A percentile compares a stretch with the other conserved stretches of the same genome.
These are phyloP conservation scores for Marchantia paleacea DNA, from an alignment of 225 moss, liverwort and hornwort genomes.

Conservation along the genomic window DNA sequence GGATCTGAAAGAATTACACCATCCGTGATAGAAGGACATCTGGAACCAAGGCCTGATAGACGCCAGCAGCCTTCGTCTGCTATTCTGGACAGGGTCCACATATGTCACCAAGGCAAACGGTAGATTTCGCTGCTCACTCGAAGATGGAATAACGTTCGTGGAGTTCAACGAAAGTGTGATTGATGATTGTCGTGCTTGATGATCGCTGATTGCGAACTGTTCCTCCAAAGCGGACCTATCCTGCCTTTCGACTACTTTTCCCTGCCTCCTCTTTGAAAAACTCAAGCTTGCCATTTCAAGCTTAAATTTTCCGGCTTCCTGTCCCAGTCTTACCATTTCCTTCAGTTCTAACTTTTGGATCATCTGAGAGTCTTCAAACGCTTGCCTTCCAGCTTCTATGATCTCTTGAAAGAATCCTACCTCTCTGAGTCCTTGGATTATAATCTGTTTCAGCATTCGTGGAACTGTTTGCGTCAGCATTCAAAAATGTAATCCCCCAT, in stretches of 20 bases:
- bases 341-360: conserved; percentile 5
- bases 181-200: too few relatives aligned
- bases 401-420: conserved; percentile 14
- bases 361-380: not conserved
- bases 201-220: too few relatives aligned
- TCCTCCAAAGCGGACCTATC: too few relatives aligned
- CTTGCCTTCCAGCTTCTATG: conserved; percentile 4
- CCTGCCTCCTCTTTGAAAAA: not conserved
- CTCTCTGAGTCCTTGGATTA: conserved; percentile 8
- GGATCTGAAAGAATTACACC: too few relatives aligned
- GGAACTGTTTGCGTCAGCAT: not conserved
- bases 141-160: too few relatives aligned
- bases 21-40: too few relatives aligned
- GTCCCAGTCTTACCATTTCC: conserved; percentile 11
- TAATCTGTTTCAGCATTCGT: not conserved
- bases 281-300: conserved; percentile 6
- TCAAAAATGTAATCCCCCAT: not conserved
- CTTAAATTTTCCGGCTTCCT: not conserved
- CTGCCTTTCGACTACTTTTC: not conserved
- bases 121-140: too few relatives aligned
- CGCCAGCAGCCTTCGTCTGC: too few relatives aligned
- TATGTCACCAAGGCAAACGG: too few relatives aligned
- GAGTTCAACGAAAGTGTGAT: too few relatives aligned
- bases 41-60: too few relatives aligned
- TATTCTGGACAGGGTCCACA: too few relatives aligned